Conservation (phyloP, 805 yeast genomes). For the Wickerhamiella domercqiae region DNA sequence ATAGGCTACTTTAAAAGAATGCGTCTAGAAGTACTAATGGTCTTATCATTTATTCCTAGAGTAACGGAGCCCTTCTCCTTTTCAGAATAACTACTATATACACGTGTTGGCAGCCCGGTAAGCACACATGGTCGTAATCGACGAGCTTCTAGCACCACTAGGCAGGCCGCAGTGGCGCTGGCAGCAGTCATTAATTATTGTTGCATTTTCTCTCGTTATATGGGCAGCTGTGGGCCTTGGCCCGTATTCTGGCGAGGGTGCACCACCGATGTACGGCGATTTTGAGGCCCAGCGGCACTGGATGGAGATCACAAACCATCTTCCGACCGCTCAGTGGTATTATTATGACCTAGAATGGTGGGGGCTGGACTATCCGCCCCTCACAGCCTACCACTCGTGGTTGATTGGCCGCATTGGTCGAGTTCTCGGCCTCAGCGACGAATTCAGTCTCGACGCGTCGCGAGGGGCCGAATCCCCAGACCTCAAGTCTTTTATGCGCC, state of each 20-base stretch:
- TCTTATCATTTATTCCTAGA: too few species aligned
- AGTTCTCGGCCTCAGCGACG: constrained; percentile 32
- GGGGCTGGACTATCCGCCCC: constrained; percentile 96
- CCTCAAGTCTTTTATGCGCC: constrained; percentile 73
- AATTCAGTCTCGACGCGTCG: constrained; percentile 49
- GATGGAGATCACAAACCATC: constrained; percentile 75
- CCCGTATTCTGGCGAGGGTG: constrained; percentile 56
- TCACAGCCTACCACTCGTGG: constrained; percentile 89
- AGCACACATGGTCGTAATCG: constrained; percentile 4
- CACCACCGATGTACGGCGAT: constrained; percentile 81
- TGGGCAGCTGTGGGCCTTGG: constrained; percentile 83
- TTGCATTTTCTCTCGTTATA: constrained; percentile 48
- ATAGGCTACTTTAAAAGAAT: too few species aligned
- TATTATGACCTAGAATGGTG: constrained; percentile 79
- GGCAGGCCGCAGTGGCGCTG: constrained; percentile 39
- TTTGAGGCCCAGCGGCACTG: constrained; percentile 98
- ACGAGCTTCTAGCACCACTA: constrained; percentile 7
- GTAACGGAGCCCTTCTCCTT: too few species aligned
- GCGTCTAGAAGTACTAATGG: too few species aligned
- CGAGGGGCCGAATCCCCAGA: constrained; percentile 58
- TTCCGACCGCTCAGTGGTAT: constrained; percentile 73
- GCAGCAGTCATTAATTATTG: constrained; percentile 60
- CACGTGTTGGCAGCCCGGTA: too few species aligned
- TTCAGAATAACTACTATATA: too few species aligned
- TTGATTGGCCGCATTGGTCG: constrained; percentile 56